Percentiles rank a stretch among this genome's conserved stretches.
These are phyloP conservation scores for Vinca minor DNA, from an alignment of 257 asterid species.

Conservation along the genomic window DNA sequence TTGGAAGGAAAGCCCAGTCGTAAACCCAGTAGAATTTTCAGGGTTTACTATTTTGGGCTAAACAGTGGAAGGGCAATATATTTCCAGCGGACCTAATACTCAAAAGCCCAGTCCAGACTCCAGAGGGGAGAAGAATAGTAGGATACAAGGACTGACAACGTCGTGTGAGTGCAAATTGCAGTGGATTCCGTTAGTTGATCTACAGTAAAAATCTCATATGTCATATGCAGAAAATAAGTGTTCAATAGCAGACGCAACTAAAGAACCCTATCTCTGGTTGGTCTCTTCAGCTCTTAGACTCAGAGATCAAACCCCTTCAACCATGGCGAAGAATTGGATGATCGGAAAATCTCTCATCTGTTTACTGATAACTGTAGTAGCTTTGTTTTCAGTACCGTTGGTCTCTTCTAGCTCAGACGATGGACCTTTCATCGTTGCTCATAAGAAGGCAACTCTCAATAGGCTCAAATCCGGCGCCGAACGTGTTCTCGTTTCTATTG, in stretches of 20 bases:
- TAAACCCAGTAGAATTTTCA: too few relatives aligned
- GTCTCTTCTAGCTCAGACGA: slow-evolving; percentile 47
- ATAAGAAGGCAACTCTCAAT: slow-evolving; percentile 71
- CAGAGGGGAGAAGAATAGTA: neutral
- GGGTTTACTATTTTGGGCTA: neutral
- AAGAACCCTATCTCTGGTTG: neutral
- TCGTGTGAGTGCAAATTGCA: too few relatives aligned
- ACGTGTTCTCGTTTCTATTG: slow-evolving; percentile 62
- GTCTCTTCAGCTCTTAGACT: neutral
- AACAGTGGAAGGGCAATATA: too few relatives aligned
- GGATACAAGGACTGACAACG: too few relatives aligned
- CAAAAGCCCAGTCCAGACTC: neutral
- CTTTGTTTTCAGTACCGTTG: slow-evolving; percentile 19
- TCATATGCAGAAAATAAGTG: neutral
- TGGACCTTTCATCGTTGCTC: slow-evolving; percentile 73
- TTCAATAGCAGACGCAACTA: too few relatives aligned
- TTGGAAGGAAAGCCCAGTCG: too few relatives aligned
- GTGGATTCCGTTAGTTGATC: neutral
- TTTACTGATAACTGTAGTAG: neutral
- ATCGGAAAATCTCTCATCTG: slow-evolving; percentile 5
- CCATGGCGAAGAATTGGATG: neutral
- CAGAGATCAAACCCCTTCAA: neutral
- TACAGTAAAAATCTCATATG: neutral
- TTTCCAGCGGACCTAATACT: too few relatives aligned
- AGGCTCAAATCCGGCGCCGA: slow-evolving; percentile 69